Conservation (phyloP, 495 filamentous ascomycete species). For the Aspergillus biplanus region DNA sequence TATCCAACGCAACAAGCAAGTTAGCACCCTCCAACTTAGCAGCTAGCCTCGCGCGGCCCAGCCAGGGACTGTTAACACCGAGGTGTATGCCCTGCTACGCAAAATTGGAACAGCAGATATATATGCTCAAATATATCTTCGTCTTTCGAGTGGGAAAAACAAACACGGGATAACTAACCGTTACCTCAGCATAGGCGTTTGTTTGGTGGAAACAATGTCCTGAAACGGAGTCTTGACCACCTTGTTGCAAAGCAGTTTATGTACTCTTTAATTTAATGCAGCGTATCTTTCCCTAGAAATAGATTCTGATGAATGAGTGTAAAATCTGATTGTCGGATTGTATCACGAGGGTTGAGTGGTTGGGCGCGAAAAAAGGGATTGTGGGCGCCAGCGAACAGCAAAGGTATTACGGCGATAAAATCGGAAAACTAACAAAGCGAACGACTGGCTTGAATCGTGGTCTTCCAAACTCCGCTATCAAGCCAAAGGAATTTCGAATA, state of each 20-base stretch:
- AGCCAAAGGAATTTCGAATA: slow-evolving; percentile 8
- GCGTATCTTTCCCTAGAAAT: no score
- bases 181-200: slow-evolving; percentile 9
- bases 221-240: neutral
- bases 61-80: no score
- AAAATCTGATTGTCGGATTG: neutral
- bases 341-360: neutral
- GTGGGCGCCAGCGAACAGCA: slow-evolving; percentile 13
- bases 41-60: no score
- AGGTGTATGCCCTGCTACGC: no score
- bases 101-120: no score
- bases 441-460: slow-evolving; percentile 12
- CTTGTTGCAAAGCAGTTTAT: neutral
- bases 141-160: neutral
- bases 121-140: no score
- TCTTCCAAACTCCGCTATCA: slow-evolving; percentile 8
- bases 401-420: slow-evolving; percentile 2
- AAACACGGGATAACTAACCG: neutral
- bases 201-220: neutral
- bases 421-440: slow-evolving; percentile 20
- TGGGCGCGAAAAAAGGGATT: slow-evolving; percentile 9
- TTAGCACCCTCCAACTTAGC: slow-evolving; percentile 1
- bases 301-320: neutral
- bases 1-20: neutral
- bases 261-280: neutral